Evolutionary conservation across 169 alveolate genomes (phyloP).

Genomic region (Cryptosporidium meleagridis): DNA sequence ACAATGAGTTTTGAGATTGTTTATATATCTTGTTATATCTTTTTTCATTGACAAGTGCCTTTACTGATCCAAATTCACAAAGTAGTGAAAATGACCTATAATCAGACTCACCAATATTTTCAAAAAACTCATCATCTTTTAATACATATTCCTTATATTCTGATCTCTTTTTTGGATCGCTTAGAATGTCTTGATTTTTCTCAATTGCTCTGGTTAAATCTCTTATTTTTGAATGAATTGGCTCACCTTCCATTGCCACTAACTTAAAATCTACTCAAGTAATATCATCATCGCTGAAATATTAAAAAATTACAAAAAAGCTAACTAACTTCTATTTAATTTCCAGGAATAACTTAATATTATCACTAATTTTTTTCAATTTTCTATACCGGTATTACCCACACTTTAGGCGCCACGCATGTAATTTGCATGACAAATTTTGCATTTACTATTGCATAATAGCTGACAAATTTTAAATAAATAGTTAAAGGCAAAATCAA

Average conservation of each 20-base stretch:
- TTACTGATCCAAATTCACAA: conserved; percentile 69
- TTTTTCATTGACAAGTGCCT: conserved; percentile 58
- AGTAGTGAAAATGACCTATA: conserved; percentile 31
- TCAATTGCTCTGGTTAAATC: conserved; percentile 24
- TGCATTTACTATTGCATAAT: not conserved
- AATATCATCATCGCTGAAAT: not conserved
- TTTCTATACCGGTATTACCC: conserved; percentile 16
- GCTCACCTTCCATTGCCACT: conserved; percentile 23
- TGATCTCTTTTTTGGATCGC: conserved; percentile 47
- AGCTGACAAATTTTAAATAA: not conserved
- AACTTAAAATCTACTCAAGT: not conserved
- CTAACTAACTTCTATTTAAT: not conserved
- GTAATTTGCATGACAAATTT: conserved; percentile 16
- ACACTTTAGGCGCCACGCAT: conserved; percentile 18
- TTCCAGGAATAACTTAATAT: not conserved
- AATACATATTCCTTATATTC: conserved; percentile 28
- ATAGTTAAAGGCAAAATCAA: not conserved
- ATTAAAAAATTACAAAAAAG: too few species aligned
- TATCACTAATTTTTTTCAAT: not conserved
- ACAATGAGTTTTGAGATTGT: conserved; percentile 37
- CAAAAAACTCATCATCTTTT: conserved; percentile 46
- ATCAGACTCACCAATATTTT: conserved; percentile 16
- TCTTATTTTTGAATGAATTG: conserved; percentile 35
- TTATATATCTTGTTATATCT: conserved; percentile 42
- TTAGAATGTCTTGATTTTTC: conserved; percentile 29